Conservation (phyloP, 306 rosid species). For the Fragaria ananassa region DNA sequence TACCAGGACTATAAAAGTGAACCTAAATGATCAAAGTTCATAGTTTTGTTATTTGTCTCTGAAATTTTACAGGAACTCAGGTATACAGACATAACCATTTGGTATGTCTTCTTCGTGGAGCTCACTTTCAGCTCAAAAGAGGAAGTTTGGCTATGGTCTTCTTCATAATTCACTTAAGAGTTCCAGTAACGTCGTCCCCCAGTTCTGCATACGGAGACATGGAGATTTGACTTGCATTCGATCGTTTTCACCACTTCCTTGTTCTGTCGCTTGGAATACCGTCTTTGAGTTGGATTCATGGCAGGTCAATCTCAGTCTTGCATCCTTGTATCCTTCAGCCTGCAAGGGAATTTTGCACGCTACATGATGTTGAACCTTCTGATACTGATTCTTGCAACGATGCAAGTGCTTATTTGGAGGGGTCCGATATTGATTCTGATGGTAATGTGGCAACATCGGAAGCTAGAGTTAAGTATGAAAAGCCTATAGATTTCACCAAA, state of each 20-base stretch:
- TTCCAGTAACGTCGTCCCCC: not conserved
- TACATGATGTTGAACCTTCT: not conserved
- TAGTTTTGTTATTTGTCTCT: no score
- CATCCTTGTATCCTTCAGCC: not conserved
- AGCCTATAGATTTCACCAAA: slow-evolving; percentile 51
- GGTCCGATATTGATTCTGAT: not conserved
- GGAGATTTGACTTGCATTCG: not conserved
- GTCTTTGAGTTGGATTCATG: slow-evolving; percentile 8
- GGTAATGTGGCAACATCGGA: not conserved
- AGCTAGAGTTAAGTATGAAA: slow-evolving; percentile 8
- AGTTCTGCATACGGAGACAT: not conserved
- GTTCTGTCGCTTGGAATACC: not conserved
- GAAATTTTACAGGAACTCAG: not conserved
- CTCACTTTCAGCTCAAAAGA: slow-evolving; percentile 5
- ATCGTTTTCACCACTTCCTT: not conserved
- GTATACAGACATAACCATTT: not conserved
- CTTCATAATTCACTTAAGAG: not conserved
- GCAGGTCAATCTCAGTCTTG: slow-evolving; percentile 10
- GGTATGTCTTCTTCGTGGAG: slow-evolving; percentile 1
- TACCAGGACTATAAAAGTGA: no score
- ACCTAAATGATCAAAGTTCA: no score
- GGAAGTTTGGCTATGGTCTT: slow-evolving; percentile 1
- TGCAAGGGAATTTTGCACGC: not conserved
- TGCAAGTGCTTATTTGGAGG: not conserved
- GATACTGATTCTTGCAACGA: not conserved